Conservation (phyloP, 2,329 filamentous ascomycete genomes). For the Epichloe glyceriae region DNA sequence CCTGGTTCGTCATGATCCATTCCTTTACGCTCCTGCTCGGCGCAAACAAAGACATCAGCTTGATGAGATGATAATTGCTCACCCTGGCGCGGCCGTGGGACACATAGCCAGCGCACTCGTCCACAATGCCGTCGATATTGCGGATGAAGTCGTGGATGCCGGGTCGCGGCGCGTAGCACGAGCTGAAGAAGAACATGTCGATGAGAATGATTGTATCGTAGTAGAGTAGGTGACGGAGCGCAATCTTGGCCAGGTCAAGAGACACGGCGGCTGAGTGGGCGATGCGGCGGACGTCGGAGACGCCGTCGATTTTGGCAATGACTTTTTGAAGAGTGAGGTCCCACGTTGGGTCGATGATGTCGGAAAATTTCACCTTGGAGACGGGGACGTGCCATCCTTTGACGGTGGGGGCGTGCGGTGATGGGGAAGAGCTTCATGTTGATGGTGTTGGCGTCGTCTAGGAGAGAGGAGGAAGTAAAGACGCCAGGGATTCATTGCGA, state of each 20-base stretch:
- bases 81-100: constrained; percentile 35
- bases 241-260: constrained; percentile 71
- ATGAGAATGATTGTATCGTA: constrained; percentile 84
- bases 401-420: constrained; percentile 66
- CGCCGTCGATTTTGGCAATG: constrained; percentile 76
- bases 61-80: constrained; percentile 55
- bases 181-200: constrained; percentile 89
- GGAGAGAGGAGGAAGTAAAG: neutral
- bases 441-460: constrained; percentile 84
- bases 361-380: constrained; percentile 49
- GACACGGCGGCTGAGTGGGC: constrained; percentile 76
- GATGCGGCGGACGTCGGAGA: constrained; percentile 80
- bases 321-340: constrained; percentile 69
- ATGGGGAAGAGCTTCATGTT: constrained; percentile 89
- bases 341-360: constrained; percentile 55
- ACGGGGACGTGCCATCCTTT: constrained; percentile 87
- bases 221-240: constrained; percentile 79
- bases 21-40: constrained; percentile 76
- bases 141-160: constrained; percentile 69
- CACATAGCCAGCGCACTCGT: constrained; percentile 81
- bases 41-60: constrained; percentile 73
- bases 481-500: neutral
- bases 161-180: constrained; percentile 72
- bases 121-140: constrained; percentile 61
- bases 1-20: constrained; percentile 68